A percentile compares a stretch with the other conserved stretches of the same genome.
Evolutionary conservation across 2,329 filamentous ascomycete genomes (phyloP).

Genomic region (Polytolypa hystricis): DNA sequence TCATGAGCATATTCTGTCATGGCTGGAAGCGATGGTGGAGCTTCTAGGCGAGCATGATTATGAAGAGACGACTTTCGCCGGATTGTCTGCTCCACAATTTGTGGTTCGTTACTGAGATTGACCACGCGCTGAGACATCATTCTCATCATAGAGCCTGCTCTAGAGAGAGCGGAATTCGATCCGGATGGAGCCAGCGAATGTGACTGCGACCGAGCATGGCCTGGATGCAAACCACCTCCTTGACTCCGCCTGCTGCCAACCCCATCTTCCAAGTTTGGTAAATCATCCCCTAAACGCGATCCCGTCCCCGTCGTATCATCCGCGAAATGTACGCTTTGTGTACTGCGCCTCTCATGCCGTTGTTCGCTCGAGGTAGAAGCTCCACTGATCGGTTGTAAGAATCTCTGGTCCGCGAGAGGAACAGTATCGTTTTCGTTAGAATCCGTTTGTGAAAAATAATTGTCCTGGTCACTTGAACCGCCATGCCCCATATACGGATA

Average conservation of each 20-base stretch:
- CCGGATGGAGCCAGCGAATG: slow-evolving; percentile 54
- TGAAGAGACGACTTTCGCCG: slow-evolving; percentile 47
- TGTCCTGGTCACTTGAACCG: slow-evolving; percentile 35
- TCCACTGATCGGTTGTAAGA: slow-evolving; percentile 47
- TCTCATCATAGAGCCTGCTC: slow-evolving; percentile 65
- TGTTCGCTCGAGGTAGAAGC: slow-evolving; percentile 32
- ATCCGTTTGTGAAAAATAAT: slow-evolving; percentile 44
- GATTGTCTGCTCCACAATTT: slow-evolving; percentile 63
- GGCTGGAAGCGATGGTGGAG: slow-evolving; percentile 40
- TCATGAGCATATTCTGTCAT: slow-evolving; percentile 37
- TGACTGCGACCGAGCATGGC: slow-evolving; percentile 16
- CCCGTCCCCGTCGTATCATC: slow-evolving; percentile 25
- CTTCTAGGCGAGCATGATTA: slow-evolving; percentile 40
- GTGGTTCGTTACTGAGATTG: slow-evolving; percentile 87
- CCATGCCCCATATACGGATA: slow-evolving; percentile 10
- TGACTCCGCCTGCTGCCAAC: slow-evolving; percentile 40
- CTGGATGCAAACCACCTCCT: slow-evolving; percentile 6
- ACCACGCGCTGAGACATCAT: slow-evolving; percentile 96
- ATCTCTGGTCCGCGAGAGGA: slow-evolving; percentile 46
- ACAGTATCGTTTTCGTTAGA: slow-evolving; percentile 47
- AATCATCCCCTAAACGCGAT: slow-evolving; percentile 50
- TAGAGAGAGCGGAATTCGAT: slow-evolving; percentile 50
- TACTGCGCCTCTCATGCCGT: slow-evolving; percentile 40
- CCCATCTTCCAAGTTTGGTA: slow-evolving; percentile 49
- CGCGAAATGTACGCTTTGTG: slow-evolving; percentile 45